Percentiles rank a stretch among this genome's conserved stretches.
phyloP scores from a whole-genome alignment of 192 early-diverging fungal species.

The Phlyctochytrium planicorne region DNA sequence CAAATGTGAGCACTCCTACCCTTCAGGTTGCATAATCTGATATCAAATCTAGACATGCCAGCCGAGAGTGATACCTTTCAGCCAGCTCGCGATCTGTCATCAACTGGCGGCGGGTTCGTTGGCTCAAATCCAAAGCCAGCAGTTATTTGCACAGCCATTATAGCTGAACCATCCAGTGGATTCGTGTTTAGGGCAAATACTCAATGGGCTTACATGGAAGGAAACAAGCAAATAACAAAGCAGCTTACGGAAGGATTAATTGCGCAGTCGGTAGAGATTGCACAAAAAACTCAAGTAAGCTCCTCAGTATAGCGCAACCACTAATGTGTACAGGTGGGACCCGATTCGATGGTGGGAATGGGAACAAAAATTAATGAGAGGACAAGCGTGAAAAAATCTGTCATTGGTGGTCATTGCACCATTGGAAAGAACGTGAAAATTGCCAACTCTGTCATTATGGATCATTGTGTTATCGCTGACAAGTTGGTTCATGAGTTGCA shows the following conservation, averaged over 20 bases:
- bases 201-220: slow-evolving; percentile 77
- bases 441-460: slow-evolving; percentile 93
- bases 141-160: slow-evolving; percentile 43
- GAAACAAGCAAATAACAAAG: slow-evolving; percentile 64
- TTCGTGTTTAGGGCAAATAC: slow-evolving; percentile 85
- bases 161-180: slow-evolving; percentile 34
- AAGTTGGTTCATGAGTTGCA: slow-evolving; percentile 35
- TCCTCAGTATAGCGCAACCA: background rate
- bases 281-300: slow-evolving; percentile 57
- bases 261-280: slow-evolving; percentile 67
- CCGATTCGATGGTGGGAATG: slow-evolving; percentile 89
- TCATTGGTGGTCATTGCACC: slow-evolving; percentile 89
- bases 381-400: slow-evolving; percentile 89
- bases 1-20: slow-evolving; percentile 46
- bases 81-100: slow-evolving; percentile 28
- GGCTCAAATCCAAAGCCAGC: slow-evolving; percentile 8
- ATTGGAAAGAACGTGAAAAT: slow-evolving; percentile 98
- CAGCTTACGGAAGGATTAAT: slow-evolving; percentile 52
- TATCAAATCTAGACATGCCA: background rate
- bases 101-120: slow-evolving; percentile 26
- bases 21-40: background rate
- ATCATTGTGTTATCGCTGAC: slow-evolving; percentile 91
- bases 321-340: slow-evolving; percentile 57
- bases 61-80: slow-evolving; percentile 18
- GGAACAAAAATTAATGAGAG: slow-evolving; percentile 87